These are phyloP conservation scores for Lunularia cruciata DNA, from an alignment of 225 moss, liverwort and hornwort species.

Conservation along the genomic window DNA sequence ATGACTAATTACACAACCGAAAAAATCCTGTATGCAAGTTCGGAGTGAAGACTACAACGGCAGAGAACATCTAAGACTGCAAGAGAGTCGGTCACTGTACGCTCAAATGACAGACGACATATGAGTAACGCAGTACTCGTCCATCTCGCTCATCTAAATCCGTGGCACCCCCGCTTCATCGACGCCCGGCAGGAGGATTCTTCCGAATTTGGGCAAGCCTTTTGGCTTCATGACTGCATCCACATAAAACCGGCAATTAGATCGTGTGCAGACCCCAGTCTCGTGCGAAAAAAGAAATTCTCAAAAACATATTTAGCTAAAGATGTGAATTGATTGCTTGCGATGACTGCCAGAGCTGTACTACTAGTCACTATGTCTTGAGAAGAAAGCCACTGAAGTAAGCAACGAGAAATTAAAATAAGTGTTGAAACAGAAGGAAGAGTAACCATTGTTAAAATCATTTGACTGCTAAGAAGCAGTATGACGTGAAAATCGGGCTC, in stretches of 20 bases:
- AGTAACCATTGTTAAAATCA: neutral
- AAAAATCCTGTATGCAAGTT: too few species aligned
- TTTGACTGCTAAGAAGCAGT: neutral
- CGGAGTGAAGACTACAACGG: neutral
- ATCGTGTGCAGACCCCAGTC: neutral
- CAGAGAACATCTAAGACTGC: neutral
- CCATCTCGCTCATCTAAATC: neutral
- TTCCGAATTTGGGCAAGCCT: slow-evolving; percentile 44
- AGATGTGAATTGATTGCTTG: neutral
- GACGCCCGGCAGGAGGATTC: slow-evolving; percentile 15
- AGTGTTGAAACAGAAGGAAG: neutral
- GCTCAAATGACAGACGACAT: neutral
- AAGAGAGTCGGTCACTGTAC: neutral
- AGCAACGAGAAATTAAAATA: neutral
- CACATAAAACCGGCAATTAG: neutral
- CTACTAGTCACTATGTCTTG: neutral
- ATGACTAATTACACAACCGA: neutral
- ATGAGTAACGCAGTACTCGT: neutral
- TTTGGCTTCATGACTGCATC: slow-evolving; percentile 52
- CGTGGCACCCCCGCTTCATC: neutral
- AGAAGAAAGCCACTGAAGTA: neutral
- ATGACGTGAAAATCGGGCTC: neutral
- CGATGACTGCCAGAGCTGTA: neutral
- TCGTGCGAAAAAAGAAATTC: neutral
- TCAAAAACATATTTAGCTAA: too few species aligned